Evolutionary conservation across 2,329 filamentous ascomycete genomes (phyloP), one percentile per base, ranked within the genome.

Genomic region (Uncinocarpus reesii): DNA sequence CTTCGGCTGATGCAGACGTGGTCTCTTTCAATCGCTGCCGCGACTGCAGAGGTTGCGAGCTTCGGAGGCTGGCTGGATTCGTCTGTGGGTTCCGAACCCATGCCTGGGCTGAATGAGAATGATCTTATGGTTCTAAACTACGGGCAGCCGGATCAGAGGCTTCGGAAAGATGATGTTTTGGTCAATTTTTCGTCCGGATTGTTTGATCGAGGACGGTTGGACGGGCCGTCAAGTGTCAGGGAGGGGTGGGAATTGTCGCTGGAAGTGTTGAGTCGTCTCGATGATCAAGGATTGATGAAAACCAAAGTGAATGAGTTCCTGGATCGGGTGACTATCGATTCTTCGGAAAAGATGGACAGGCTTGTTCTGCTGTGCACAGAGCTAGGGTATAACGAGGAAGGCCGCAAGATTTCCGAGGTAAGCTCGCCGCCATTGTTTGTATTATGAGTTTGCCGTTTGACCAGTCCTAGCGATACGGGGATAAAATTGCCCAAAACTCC

Each of bases 161-260:
- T 86, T 6, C 80, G 81, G 53, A 88, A 90, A 61, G 88, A 95
- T 62, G 81, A 84, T 28, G 79, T 90, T 2, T 72, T 95, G 5
- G 76, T 82, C 5, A 71, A 79, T 41, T 96, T 95, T 63, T 84
- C 90, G 0, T 75, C 81, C 43, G 74, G 77, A 20, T 63, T 90
- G 16, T 68, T 65, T 52, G 59, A 64, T 16, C 62, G 63, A 26
- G 55, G 58, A 6, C 56, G 55, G 1, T 57, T 71, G 15, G 57
- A 65, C 23, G 58, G 65, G 49, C 56, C 60, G 26, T 57, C 58
- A 18, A 62, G 65, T 10, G 60, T 65, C 11, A 71, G 76, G 31
- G 82, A 89, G 57, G 89, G 90, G 7, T 96, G 90, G 90, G 87
- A 95, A 67, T 69, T 95, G 60, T 84, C 88, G 0, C 80, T 95